Evolutionary conservation across 352 stramenopile species (phyloP).

Genomic region (Paralagenidium karlingii): DNA sequence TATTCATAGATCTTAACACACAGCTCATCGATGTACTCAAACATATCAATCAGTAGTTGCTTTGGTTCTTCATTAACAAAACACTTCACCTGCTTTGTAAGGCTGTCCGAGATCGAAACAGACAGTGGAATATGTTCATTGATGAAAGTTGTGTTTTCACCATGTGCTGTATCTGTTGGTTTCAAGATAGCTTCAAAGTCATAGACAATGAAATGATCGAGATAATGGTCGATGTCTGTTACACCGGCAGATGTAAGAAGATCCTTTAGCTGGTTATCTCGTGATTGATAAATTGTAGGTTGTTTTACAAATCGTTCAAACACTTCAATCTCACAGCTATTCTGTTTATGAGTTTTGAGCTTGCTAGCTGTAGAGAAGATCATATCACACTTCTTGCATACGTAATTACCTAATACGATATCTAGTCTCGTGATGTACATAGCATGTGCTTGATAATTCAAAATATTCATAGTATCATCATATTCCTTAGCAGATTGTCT

Average conservation of each 20-base stretch:
- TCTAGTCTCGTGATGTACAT: too few species aligned
- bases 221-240: slow-evolving; percentile 9
- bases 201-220: slow-evolving; percentile 7
- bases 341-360: too few species aligned
- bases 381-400: too few species aligned
- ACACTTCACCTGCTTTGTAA: slow-evolving; percentile 1
- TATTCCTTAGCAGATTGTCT: not conserved
- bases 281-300: slow-evolving; percentile 6
- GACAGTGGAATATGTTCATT: slow-evolving; percentile 2
- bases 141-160: slow-evolving; percentile 1
- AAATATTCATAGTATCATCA: not conserved
- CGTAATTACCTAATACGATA: too few species aligned
- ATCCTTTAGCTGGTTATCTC: slow-evolving; percentile 2
- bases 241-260: slow-evolving; percentile 6
- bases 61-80: slow-evolving; percentile 4
- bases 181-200: not conserved
- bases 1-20: not conserved
- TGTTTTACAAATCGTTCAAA: slow-evolving; percentile 1
- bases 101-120: slow-evolving; percentile 5
- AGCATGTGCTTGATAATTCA: too few species aligned
- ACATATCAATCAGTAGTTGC: slow-evolving; percentile 3
- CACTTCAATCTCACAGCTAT: too few species aligned
- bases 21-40: slow-evolving; percentile 1
- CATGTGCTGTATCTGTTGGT: slow-evolving; percentile 1
- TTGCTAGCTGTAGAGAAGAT: too few species aligned